Evolutionary conservation across 2,329 filamentous ascomycete genomes (phyloP).

Genomic region (Fusarium scirpi): DNA sequence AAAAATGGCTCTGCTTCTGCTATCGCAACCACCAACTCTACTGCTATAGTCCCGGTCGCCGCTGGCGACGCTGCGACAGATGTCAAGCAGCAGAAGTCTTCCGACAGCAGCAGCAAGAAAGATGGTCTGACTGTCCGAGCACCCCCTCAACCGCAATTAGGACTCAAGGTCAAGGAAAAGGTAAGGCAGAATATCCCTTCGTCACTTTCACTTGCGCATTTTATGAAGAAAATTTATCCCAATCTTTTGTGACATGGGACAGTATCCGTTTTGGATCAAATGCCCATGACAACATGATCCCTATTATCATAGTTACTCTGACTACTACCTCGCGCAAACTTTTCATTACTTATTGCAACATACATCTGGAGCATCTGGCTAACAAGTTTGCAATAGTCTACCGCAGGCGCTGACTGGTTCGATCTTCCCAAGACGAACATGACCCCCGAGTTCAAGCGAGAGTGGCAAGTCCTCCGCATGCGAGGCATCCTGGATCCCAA

Average conservation of each 20-base stretch:
- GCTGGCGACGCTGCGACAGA: slow-evolving; percentile 28
- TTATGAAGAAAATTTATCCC: slow-evolving; percentile 58
- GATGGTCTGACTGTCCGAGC: slow-evolving; percentile 45
- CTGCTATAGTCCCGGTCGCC: slow-evolving; percentile 30
- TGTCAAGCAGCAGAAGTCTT: slow-evolving; percentile 35
- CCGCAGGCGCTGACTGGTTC: slow-evolving; percentile 87
- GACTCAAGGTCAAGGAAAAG: slow-evolving; percentile 45
- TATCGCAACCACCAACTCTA: slow-evolving; percentile 20
- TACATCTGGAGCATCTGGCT: slow-evolving; percentile 13
- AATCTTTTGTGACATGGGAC: slow-evolving; percentile 54
- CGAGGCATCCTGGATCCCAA: slow-evolving; percentile 90
- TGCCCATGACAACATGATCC: slow-evolving; percentile 71
- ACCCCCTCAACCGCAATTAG: slow-evolving; percentile 39
- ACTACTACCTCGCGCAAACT: slow-evolving; percentile 50
- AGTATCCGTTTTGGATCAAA: slow-evolving; percentile 57
- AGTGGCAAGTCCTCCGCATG: slow-evolving; percentile 91
- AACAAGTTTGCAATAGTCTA: slow-evolving; percentile 54
- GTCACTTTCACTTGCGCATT: slow-evolving; percentile 11
- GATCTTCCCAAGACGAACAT: slow-evolving; percentile 86
- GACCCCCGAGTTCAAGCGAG: slow-evolving; percentile 86
- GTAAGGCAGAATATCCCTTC: slow-evolving; percentile 37
- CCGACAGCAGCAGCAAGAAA: slow-evolving; percentile 40
- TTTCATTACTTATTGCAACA: neutral
- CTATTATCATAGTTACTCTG: slow-evolving; percentile 80
- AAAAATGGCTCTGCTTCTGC: slow-evolving; percentile 41